phyloP scores from a whole-genome alignment of 495 filamentous ascomycete genomes.

The Tetracladium setigerum region DNA sequence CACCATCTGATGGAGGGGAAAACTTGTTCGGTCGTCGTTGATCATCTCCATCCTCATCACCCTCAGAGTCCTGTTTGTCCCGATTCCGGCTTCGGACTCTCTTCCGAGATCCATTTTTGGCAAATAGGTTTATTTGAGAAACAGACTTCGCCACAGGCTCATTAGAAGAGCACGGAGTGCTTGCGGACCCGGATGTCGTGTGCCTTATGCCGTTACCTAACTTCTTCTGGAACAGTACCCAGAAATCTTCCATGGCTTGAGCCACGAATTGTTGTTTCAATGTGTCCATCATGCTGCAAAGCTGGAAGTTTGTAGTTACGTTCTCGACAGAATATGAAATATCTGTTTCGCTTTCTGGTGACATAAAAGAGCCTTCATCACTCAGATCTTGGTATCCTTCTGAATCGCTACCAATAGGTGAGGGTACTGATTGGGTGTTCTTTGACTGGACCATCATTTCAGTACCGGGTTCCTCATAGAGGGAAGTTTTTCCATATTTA shows the following conservation, averaged over 20 bases:
- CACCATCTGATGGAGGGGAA: not conserved
- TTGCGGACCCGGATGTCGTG: no score
- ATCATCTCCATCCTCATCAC: not conserved
- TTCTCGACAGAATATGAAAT: no score
- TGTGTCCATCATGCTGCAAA: no score
- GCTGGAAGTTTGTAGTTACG: no score
- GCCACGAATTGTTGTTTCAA: not conserved
- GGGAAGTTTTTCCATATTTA: no score
- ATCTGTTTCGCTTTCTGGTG: not conserved
- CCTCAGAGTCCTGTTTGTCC: not conserved
- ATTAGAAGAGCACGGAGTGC: not conserved
- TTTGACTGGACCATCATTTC: no score
- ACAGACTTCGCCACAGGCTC: not conserved
- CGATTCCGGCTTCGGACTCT: not conserved
- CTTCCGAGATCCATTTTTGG: not conserved
- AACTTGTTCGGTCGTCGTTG: not conserved
- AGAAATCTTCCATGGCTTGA: not conserved
- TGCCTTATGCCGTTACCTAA: not conserved
- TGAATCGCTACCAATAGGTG: no score
- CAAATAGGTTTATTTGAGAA: not conserved
- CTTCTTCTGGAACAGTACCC: not conserved
- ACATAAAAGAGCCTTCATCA: no score
- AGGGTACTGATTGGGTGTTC: no score
- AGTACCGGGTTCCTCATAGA: no score
- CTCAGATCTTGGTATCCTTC: no score